Base-by-base conservation (phyloP, 23 red algal species). In the Gracilaria domingensis region DNA sequence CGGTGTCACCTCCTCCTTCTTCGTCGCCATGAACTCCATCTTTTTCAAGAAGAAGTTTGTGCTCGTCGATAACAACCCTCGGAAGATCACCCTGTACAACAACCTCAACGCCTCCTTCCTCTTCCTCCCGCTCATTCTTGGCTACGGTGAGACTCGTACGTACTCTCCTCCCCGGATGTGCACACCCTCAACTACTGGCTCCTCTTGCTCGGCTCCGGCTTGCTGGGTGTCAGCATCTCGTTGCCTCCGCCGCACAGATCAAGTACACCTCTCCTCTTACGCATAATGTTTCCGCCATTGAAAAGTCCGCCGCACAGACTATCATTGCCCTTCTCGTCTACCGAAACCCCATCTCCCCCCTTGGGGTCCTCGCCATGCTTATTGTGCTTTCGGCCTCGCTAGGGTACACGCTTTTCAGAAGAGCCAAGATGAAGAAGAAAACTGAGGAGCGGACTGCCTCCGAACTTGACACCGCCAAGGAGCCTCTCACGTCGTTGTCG, bases 41-140 rank as follows among this genome's bases (percentile, higher is more conserved):
- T 95, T 91, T 64, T 92, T 98, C 35, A 98, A 98, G 93, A 98
- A 98, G 80, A 95, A 93, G 91, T 93, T 94, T 54, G 87, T 82
- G 21, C 90, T 95, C 14, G 96, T 98, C 23, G 96, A 98, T 60
- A 98, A 98, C 82, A 91, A 98, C 74, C 96, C 96, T 12, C 95
- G 96, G 96, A 95, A 95, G 80, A 88, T 95, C 57, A 98, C 96
- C 23, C 83, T 98, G 66, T 98, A 98, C 81, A 98, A 98, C 81
- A 98, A 98, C 57, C 28, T 95, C 71, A 95, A 93, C 83, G 93
- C 96, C 78, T 89, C 85, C 40, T 74, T 95, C 83, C 93, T 98
- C 53, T 98, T 98, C 81, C 69, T 98, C 39, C 96, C 96, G 32
- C 82, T 95, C 47, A 98, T 98, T 36, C 21, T 93, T 47, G 51